phyloP scores from a whole-genome alignment of 805 yeast genomes.

The Komagataella pastoris region DNA sequence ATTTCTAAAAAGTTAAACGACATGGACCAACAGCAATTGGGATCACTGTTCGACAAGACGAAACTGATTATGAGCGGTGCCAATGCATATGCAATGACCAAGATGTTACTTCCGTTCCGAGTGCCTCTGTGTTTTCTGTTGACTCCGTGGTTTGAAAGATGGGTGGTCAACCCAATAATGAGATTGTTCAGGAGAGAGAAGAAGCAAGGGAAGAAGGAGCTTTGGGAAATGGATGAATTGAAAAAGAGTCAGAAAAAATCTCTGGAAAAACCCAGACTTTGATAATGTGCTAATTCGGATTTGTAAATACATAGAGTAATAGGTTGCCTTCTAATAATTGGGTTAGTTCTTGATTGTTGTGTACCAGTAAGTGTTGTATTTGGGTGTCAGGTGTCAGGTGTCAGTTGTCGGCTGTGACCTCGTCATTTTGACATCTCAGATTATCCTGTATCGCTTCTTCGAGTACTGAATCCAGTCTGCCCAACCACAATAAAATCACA shows the following conservation, averaged over 20 bases:
- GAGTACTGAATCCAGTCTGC: constrained; percentile 21
- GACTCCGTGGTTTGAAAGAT: constrained; percentile 22
- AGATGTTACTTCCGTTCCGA: constrained; percentile 16
- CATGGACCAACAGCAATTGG: constrained; percentile 4
- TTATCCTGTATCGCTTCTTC: background rate
- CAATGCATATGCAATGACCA: constrained; percentile 20
- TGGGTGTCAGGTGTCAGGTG: background rate
- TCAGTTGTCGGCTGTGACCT: background rate
- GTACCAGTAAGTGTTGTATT: too few species aligned
- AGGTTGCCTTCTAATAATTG: too few species aligned
- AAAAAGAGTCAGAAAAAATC: background rate
- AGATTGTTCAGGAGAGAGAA: constrained; percentile 6
- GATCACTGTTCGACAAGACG: constrained; percentile 14
- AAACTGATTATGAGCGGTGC: constrained; percentile 19
- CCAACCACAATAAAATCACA: constrained; percentile 22
- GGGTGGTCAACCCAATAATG: constrained; percentile 17
- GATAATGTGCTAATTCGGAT: too few species aligned
- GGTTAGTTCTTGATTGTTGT: too few species aligned
- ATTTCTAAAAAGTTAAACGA: constrained; percentile 24
- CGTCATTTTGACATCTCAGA: background rate
- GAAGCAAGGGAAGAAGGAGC: constrained; percentile 4
- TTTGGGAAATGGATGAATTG: constrained; percentile 1
- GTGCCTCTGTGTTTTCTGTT: constrained; percentile 14
- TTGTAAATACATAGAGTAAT: background rate
- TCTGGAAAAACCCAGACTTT: background rate